Percentiles rank a stretch among this genome's conserved stretches.
These are phyloP conservation scores for Lophiostoma macrostomum DNA, from an alignment of 495 filamentous ascomycete genomes.

Conservation along the genomic window DNA sequence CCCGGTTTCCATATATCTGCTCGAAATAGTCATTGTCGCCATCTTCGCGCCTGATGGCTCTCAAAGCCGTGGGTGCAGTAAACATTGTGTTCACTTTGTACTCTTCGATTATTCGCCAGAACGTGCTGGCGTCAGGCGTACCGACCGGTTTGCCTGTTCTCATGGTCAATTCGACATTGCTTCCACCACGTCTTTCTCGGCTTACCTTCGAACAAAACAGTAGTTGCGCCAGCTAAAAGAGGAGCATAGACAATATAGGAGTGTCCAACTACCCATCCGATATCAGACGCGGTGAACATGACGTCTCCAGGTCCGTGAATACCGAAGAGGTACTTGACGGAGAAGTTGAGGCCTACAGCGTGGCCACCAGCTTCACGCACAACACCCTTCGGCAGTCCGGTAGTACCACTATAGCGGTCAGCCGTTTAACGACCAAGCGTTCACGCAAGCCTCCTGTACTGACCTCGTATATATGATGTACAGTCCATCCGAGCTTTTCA, in stretches of 20 bases:
- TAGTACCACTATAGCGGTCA: slow-evolving; percentile 59
- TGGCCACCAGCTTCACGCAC: slow-evolving; percentile 81
- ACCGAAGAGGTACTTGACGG: slow-evolving; percentile 74
- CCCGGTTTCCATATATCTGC: slow-evolving; percentile 53
- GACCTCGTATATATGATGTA: slow-evolving; percentile 89
- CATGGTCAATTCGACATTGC: too few relatives aligned
- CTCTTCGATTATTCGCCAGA: slow-evolving; percentile 83
- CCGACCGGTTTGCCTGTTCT: slow-evolving; percentile 88
- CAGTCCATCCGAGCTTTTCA: slow-evolving; percentile 69
- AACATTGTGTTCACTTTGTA: slow-evolving; percentile 80
- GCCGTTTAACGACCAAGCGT: too few relatives aligned
- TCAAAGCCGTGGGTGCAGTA: slow-evolving; percentile 82
- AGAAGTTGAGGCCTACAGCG: slow-evolving; percentile 78
- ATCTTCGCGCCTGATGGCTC: slow-evolving; percentile 84
- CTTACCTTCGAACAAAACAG: slow-evolving; percentile 88
- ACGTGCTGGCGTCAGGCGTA: slow-evolving; percentile 79
- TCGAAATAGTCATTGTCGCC: slow-evolving; percentile 65
- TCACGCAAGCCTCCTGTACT: too few relatives aligned
- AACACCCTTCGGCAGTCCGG: slow-evolving; percentile 85
- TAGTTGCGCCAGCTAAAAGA: slow-evolving; percentile 78
- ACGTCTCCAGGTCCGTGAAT: slow-evolving; percentile 78
- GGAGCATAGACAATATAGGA: slow-evolving; percentile 70
- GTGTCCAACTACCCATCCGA: slow-evolving; percentile 47
- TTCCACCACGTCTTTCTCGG: too few relatives aligned
- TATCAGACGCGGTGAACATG: slow-evolving; percentile 66